A percentile compares a stretch with the other conserved stretches of the same genome.
Conservation (phyloP, 768 basidiomycete species). For the Psilocybe cubensis region DNA sequence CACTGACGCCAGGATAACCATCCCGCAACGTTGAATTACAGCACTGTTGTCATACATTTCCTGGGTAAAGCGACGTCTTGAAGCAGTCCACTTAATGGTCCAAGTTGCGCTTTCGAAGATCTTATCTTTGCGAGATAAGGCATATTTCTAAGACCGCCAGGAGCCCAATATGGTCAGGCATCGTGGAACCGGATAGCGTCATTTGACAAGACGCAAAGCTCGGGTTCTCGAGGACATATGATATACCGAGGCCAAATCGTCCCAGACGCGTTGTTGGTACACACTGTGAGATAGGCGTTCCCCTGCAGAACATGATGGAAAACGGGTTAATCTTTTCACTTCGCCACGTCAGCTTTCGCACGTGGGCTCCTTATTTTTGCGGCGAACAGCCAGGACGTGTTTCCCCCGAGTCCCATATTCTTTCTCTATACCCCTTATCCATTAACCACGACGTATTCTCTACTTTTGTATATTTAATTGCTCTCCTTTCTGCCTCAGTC, state of each 20-base stretch:
- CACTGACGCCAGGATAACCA: too few relatives aligned
- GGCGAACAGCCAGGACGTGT: slow-evolving; percentile 2
- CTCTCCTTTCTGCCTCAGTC: slow-evolving; percentile 22
- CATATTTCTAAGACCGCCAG: neutral
- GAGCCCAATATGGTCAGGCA: slow-evolving; percentile 11
- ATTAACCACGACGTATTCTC: slow-evolving; percentile 2
- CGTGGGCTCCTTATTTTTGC: slow-evolving; percentile 35
- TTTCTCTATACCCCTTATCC: slow-evolving; percentile 12
- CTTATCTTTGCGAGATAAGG: slow-evolving; percentile 1
- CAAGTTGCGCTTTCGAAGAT: neutral
- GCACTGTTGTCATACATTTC: too few relatives aligned
- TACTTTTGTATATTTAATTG: slow-evolving; percentile 2
- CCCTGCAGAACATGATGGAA: slow-evolving; percentile 18
- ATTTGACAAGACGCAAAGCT: slow-evolving; percentile 22
- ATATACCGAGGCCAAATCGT: slow-evolving; percentile 9
- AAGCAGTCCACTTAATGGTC: too few relatives aligned
- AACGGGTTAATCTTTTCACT: slow-evolving; percentile 13
- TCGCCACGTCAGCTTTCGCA: slow-evolving; percentile 47
- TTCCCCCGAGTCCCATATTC: slow-evolving; percentile 17
- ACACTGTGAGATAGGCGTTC: slow-evolving; percentile 14
- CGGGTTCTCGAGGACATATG: slow-evolving; percentile 9
- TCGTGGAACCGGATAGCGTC: slow-evolving; percentile 35
- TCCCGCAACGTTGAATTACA: too few relatives aligned
- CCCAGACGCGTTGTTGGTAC: slow-evolving; percentile 11
- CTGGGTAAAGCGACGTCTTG: too few relatives aligned